Evolutionary conservation across 1,139 yeast species (phyloP).

Genomic region (Meyerozyma sp.): DNA sequence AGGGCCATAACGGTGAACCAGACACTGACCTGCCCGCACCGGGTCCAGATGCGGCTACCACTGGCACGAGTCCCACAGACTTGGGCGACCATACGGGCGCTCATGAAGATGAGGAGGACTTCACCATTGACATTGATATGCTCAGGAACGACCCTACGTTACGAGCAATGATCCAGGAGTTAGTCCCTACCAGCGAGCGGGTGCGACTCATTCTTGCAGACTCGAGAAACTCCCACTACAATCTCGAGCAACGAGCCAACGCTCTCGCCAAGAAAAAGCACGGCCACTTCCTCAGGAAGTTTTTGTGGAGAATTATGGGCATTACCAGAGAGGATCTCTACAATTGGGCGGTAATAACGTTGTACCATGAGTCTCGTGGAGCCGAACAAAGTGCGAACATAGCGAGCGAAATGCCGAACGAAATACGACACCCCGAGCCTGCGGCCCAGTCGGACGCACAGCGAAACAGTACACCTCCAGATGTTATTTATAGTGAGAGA

Average conservation of each 20-base stretch:
- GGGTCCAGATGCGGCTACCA: background rate
- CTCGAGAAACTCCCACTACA: conserved; percentile 18
- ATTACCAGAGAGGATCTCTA: conserved; percentile 40
- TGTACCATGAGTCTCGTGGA: conserved; percentile 19
- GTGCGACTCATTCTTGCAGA: conserved; percentile 31
- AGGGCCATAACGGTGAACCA: conserved; percentile 4
- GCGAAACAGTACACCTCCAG: background rate
- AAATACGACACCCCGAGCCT: background rate
- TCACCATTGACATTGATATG: conserved; percentile 31
- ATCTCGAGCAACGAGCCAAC: conserved; percentile 42
- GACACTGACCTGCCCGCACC: conserved; percentile 6
- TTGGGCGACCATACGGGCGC: conserved; percentile 6
- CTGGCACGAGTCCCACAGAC: background rate
- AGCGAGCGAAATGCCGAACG: background rate
- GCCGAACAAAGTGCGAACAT: conserved; percentile 1
- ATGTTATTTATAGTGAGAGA: conserved; percentile 5
- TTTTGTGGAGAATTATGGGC: conserved; percentile 56
- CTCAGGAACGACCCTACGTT: conserved; percentile 37
- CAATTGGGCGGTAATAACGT: conserved; percentile 46
- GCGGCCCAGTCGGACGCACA: background rate
- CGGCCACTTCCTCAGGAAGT: conserved; percentile 25
- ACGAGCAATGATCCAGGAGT: conserved; percentile 35
- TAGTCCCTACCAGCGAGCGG: conserved; percentile 36
- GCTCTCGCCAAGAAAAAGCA: conserved; percentile 31
- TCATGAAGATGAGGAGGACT: conserved; percentile 21